Evolutionary conservation across 345 rosid species (phyloP).

Genomic region (Combretum micranthum): DNA sequence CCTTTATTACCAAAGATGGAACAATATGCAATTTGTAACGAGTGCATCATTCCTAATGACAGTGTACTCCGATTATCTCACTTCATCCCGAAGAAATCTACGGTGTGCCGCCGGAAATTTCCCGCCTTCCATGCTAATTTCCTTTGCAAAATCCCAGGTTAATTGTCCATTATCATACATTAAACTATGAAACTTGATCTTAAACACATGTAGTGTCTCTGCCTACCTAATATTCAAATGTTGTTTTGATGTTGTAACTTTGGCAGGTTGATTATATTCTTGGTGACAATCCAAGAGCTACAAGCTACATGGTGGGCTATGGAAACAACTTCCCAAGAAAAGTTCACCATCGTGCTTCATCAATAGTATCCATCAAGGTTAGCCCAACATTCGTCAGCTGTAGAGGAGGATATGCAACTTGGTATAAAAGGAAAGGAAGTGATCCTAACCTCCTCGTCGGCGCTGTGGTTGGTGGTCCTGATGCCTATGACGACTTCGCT

Average conservation of each 20-base stretch:
- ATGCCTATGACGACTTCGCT: constrained; percentile 86
- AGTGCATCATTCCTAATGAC: constrained; percentile 24
- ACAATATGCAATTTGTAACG: constrained; percentile 30
- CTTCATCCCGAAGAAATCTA: constrained; percentile 54
- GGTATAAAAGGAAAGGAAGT: constrained; percentile 65
- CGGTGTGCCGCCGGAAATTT: constrained; percentile 63
- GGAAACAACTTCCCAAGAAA: constrained; percentile 85
- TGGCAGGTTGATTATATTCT: constrained; percentile 84
- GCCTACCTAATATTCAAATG: not conserved
- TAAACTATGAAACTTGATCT: too few relatives aligned
- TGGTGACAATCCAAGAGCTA: constrained; percentile 96
- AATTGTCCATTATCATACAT: not conserved
- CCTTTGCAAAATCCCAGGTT: constrained; percentile 90
- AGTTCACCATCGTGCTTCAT: constrained; percentile 92
- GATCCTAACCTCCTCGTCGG: constrained; percentile 88
- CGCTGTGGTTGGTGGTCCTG: constrained; percentile 96
- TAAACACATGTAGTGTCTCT: not conserved
- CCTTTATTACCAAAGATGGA: constrained; percentile 24
- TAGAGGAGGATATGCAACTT: constrained; percentile 92
- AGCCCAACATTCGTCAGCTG: constrained; percentile 64
- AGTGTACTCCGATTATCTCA: constrained; percentile 50
- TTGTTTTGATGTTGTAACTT: not conserved
- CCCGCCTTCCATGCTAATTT: constrained; percentile 53
- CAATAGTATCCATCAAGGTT: constrained; percentile 77
- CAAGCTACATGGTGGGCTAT: constrained; percentile 96